Evolutionary conservation across 768 basidiomycete genomes (phyloP).

Genomic region (Cystobasidium ongulense): DNA sequence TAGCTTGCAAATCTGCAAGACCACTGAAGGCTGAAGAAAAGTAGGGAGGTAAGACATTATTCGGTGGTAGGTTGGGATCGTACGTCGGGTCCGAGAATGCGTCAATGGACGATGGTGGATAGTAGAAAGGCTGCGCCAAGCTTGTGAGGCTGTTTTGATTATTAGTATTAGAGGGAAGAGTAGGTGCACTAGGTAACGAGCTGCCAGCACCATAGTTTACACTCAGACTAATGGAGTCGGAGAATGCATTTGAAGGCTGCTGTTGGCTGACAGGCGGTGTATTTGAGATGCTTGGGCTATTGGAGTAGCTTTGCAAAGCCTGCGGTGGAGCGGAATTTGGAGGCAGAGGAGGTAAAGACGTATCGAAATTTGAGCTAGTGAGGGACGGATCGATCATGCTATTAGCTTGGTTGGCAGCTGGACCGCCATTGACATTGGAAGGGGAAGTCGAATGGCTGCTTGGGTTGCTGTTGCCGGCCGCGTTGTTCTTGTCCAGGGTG

Average conservation of each 20-base stretch:
- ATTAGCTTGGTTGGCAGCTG: not conserved
- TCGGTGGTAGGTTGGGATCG: not conserved
- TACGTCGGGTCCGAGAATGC: not conserved
- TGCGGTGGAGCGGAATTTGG: not conserved
- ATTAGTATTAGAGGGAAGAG: not conserved
- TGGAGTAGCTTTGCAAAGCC: not conserved
- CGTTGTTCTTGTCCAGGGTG: constrained; percentile 11
- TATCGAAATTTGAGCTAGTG: not conserved
- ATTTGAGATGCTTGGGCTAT: not conserved
- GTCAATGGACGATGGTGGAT: not conserved
- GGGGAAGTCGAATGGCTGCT: not conserved
- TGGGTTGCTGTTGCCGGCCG: not conserved
- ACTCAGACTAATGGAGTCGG: not conserved
- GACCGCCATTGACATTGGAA: not conserved
- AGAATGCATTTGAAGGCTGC: not conserved
- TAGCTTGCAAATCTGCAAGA: constrained; percentile 5
- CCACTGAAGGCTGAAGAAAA: constrained; percentile 6
- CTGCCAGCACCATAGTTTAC: not conserved
- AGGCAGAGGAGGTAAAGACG: not conserved
- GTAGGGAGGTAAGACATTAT: not conserved
- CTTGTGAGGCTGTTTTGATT: not conserved
- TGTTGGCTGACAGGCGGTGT: not conserved
- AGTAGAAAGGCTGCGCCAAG: constrained; percentile 14
- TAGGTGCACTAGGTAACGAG: not conserved
- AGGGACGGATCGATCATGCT: constrained; percentile 14